Percentiles rank a stretch among this genome's conserved stretches.
phyloP scores from a whole-genome alignment of 1,139 yeast species.

The Eremothecium gossypii region DNA sequence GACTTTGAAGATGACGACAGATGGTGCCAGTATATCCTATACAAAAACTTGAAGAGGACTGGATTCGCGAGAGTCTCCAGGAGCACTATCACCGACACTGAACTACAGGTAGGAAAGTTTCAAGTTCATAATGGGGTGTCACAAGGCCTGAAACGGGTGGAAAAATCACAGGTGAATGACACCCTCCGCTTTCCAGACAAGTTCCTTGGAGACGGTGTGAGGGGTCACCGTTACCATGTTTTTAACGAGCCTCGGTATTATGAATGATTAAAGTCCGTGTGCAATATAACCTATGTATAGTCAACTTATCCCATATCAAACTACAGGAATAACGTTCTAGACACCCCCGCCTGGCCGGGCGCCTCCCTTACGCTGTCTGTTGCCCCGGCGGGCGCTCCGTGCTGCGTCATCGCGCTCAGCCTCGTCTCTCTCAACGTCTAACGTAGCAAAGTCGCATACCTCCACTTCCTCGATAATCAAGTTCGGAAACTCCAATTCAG shows the following conservation, averaged over 20 bases:
- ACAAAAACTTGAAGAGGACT: conserved; percentile 74
- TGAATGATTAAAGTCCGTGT: conserved; percentile 6
- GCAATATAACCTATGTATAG: neutral
- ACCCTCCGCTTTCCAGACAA: conserved; percentile 70
- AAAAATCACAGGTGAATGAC: conserved; percentile 48
- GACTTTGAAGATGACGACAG: conserved; percentile 93
- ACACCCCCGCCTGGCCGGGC: too few species aligned
- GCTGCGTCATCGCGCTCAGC: neutral
- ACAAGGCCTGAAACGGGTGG: conserved; percentile 40
- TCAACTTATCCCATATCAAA: neutral
- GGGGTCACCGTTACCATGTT: conserved; percentile 91
- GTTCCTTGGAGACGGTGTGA: conserved; percentile 86
- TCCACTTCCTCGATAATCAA: conserved; percentile 18
- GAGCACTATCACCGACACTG: conserved; percentile 93
- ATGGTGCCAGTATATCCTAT: conserved; percentile 95
- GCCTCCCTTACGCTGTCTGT: too few species aligned
- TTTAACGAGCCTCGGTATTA: conserved; percentile 81
- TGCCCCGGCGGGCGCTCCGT: too few species aligned
- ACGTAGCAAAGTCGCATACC: conserved; percentile 10
- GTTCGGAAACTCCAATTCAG: neutral
- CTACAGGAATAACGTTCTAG: too few species aligned
- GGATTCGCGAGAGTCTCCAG: conserved; percentile 93
- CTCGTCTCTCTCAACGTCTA: neutral
- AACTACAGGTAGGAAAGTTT: conserved; percentile 90
- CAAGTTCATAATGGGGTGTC: conserved; percentile 42